phyloP scores from a whole-genome alignment of 768 basidiomycete species.

The Dendrothele bispora region DNA sequence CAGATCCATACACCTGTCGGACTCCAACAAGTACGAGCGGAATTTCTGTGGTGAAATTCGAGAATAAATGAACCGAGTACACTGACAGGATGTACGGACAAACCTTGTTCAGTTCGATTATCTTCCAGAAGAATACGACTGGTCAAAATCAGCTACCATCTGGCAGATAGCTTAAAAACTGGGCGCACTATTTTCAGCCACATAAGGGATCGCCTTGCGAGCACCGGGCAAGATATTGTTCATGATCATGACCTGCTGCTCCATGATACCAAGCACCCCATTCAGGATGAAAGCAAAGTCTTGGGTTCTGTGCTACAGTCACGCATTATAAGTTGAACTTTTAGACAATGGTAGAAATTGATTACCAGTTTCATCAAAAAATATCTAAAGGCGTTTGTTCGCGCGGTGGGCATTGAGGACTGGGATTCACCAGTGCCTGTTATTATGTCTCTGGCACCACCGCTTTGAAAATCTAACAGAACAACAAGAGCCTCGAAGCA shows the following conservation, averaged over 20 bases:
- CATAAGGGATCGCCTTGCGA: constrained; percentile 77
- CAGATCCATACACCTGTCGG: constrained; percentile 75
- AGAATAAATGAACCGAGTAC: constrained; percentile 3
- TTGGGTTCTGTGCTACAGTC: constrained; percentile 75
- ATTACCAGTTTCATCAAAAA: constrained; percentile 87
- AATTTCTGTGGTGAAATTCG: too few relatives aligned
- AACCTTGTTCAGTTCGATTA: constrained; percentile 92
- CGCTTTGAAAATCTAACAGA: constrained; percentile 80
- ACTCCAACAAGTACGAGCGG: constrained; percentile 75
- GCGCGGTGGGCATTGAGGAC: constrained; percentile 49
- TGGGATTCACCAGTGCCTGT: constrained; percentile 41
- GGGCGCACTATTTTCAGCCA: constrained; percentile 77
- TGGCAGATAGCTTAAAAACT: not conserved
- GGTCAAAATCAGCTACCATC: not conserved
- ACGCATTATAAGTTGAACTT: too few relatives aligned
- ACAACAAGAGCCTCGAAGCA: constrained; percentile 79
- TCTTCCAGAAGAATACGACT: constrained; percentile 89
- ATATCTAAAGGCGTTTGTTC: constrained; percentile 88
- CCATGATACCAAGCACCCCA: constrained; percentile 66
- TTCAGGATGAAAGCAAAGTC: constrained; percentile 85
- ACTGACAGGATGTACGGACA: constrained; percentile 7
- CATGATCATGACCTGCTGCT: constrained; percentile 73
- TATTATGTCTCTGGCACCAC: constrained; percentile 58
- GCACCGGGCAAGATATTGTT: constrained; percentile 84
- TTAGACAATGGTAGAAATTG: constrained; percentile 11